Evolutionary conservation across 2,329 filamentous ascomycete genomes (phyloP).

Genomic region (Penicillium sp.): DNA sequence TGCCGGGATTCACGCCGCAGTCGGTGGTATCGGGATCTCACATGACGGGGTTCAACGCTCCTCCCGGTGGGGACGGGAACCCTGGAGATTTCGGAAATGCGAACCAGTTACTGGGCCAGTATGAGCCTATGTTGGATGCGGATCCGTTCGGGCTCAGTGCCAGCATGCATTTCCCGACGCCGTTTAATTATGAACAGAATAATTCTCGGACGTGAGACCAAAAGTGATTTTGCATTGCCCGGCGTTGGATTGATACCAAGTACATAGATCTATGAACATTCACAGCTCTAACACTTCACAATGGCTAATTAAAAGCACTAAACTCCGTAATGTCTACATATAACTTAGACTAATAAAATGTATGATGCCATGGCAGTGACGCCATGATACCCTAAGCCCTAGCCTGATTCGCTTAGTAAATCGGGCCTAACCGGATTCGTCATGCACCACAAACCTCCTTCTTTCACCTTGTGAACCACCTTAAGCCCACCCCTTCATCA

Average conservation of each 20-base stretch:
- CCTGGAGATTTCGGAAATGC: slow-evolving; percentile 41
- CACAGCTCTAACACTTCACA: neutral
- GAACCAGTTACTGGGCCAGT: slow-evolving; percentile 59
- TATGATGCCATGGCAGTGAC: slow-evolving; percentile 32
- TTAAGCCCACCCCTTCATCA: slow-evolving; percentile 13
- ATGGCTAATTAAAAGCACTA: no score
- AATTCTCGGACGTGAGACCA: slow-evolving; percentile 26
- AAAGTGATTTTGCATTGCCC: slow-evolving; percentile 25
- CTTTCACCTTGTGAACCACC: slow-evolving; percentile 7
- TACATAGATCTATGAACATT: neutral
- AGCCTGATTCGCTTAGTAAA: slow-evolving; percentile 40
- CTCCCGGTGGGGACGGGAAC: slow-evolving; percentile 33
- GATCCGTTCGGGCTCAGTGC: slow-evolving; percentile 90
- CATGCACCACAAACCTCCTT: slow-evolving; percentile 33
- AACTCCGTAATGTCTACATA: no score
- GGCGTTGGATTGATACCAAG: slow-evolving; percentile 33
- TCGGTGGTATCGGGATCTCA: slow-evolving; percentile 43
- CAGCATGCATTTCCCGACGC: slow-evolving; percentile 89
- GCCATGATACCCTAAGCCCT: slow-evolving; percentile 41
- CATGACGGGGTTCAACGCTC: slow-evolving; percentile 39
- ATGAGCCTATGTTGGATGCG: slow-evolving; percentile 83
- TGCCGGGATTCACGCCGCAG: slow-evolving; percentile 45
- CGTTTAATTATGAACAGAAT: slow-evolving; percentile 54
- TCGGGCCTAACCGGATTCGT: slow-evolving; percentile 35
- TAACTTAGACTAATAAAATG: slow-evolving; percentile 1